Evolutionary conservation across 176 grass and related monocot species (phyloP), one percentile per base, ranked within the genome.

Genomic region (Raddia distichophylla): DNA sequence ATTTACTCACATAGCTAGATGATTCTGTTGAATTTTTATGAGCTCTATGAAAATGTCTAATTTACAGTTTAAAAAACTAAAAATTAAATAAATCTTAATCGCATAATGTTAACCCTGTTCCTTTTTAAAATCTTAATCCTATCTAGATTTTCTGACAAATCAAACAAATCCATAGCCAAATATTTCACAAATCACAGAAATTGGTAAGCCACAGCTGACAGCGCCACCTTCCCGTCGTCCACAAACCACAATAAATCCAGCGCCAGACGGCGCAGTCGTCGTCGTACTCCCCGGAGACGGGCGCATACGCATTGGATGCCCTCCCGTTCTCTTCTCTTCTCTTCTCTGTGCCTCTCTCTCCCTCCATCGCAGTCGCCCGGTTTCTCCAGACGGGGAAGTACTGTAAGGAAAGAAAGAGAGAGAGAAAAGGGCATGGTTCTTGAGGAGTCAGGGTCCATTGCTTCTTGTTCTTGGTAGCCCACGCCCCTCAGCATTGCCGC

Each of bases 301-400:
- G 63, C 70, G 67, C 86, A 78, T 89, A 62, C 70, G 67, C 86
- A 78, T 89, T 85, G 82, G 87, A 89, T 89, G 77, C 87, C 46
- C 16, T 17, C 60, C 49, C 48, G 13, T 2, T 4, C 40, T 4
- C 19, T 15, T 7, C 49, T 42, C 64, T 60, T 34, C 20, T 54
- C 58, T n/a, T 50, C 27, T 27, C 27, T 27, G 27, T 27, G 27
- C 27, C 27, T 27, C 27, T 27, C 27, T 27, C 0, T 27, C 27
- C 27, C 27, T 0, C 0, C 27, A 27, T 27, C 1, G 27, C 0
- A 43, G n/a, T 11, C 59, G 43, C 20, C 72, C 72, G 74, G 67
- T 61, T 35, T 82, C 20, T 82, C 20, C 48, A 5, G 20, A 66
- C 62, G 16, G n/a, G 87, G 77, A 32, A 14, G 27, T 27, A 27